phyloP scores from a whole-genome alignment of 768 basidiomycete species.

The Lentinula sp. region DNA sequence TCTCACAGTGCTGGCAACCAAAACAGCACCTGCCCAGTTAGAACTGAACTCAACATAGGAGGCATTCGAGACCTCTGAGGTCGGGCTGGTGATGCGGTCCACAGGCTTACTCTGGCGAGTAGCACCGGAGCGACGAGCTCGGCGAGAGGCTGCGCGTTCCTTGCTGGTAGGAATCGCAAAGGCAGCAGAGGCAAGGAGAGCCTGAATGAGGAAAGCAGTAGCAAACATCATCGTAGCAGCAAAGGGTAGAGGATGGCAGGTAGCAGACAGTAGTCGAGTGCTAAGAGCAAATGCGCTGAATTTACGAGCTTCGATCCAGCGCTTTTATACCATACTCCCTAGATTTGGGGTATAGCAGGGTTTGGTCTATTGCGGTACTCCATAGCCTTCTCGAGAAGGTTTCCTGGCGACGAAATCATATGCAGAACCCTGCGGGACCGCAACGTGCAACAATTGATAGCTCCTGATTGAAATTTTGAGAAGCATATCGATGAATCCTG shows the following conservation, averaged over 20 bases:
- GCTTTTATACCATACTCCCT: not conserved
- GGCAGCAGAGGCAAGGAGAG: not conserved
- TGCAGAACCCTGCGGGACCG: not conserved
- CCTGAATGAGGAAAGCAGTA: not conserved
- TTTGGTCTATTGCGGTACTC: not conserved
- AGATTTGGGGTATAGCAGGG: no score
- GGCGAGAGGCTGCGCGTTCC: not conserved
- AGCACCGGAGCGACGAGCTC: not conserved
- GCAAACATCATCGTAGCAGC: not conserved
- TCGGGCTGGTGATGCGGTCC: not conserved
- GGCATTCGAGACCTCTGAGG: not conserved
- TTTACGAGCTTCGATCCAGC: not conserved
- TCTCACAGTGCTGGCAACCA: not conserved
- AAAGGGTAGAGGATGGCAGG: not conserved
- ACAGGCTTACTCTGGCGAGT: slow-evolving; percentile 5
- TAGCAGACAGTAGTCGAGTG: not conserved
- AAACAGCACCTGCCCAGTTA: slow-evolving; percentile 7
- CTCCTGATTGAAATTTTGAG: no score
- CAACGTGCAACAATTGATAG: not conserved
- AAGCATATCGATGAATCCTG: no score
- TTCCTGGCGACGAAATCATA: not conserved
- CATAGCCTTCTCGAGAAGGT: not conserved
- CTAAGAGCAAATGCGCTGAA: not conserved
- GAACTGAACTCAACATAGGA: slow-evolving; percentile 1
- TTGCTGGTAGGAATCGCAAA: slow-evolving; percentile 3